Conservation (phyloP, 108 stramenopile genomes). For the Nitzschia inconspicua region DNA sequence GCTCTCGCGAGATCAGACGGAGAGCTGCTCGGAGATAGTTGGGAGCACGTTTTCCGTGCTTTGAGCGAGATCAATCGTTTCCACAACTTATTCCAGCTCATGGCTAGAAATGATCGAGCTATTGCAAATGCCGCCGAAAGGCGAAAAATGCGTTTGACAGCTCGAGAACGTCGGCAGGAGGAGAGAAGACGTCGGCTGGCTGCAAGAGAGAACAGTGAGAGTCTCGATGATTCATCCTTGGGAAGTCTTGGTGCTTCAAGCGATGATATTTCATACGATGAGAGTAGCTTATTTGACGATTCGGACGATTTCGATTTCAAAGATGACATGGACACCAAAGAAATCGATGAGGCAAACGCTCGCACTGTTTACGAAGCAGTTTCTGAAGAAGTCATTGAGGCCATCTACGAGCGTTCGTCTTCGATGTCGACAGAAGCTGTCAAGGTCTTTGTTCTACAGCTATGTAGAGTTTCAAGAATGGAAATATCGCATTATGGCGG, state of each 20-base stretch:
- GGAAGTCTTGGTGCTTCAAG: constrained; percentile 2
- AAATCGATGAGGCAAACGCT: constrained; percentile 82
- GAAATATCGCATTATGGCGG: constrained; percentile 86
- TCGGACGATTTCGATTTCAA: constrained; percentile 59
- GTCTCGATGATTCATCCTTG: constrained; percentile 22
- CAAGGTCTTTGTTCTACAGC: constrained; percentile 87
- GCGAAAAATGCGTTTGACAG: constrained; percentile 28
- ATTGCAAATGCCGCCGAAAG: constrained; percentile 46
- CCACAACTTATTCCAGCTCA: constrained; percentile 79
- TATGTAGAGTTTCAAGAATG: constrained; percentile 88
- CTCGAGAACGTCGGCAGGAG: constrained; percentile 22
- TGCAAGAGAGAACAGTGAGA: constrained; percentile 29
- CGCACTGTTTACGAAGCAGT: constrained; percentile 73
- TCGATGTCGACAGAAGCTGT: constrained; percentile 72
- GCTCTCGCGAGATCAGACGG: constrained; percentile 85
- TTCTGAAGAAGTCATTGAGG: constrained; percentile 73
- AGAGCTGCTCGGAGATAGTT: constrained; percentile 84
- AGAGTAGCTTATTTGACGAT: constrained; percentile 36
- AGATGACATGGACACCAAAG: constrained; percentile 74
- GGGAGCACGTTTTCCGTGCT: constrained; percentile 90
- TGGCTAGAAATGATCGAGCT: constrained; percentile 68
- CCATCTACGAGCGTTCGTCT: constrained; percentile 80
- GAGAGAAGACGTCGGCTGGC: constrained; percentile 19
- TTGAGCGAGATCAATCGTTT: constrained; percentile 88
- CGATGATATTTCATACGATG: constrained; percentile 35